A percentile compares a stretch with the other conserved stretches of the same genome.
phyloP scores from a whole-genome alignment of 2,329 filamentous ascomycete genomes.

The Passalora sequoiae region DNA sequence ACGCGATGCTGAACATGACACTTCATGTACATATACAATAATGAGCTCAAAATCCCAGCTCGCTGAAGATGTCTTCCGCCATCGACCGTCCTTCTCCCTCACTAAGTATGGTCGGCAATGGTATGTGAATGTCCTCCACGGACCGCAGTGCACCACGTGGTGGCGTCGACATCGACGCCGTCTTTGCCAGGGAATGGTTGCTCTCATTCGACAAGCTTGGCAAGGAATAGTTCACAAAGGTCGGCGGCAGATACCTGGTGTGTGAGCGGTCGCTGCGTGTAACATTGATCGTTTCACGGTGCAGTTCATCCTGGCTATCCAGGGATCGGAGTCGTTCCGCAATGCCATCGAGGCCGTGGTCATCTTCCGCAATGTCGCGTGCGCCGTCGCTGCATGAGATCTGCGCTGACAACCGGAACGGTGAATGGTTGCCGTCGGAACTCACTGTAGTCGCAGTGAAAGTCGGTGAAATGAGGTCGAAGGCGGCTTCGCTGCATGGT shows the following conservation, averaged over 20 bases:
- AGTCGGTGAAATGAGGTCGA: conserved; percentile 30
- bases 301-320: conserved; percentile 3
- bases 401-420: conserved; percentile 23
- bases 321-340: conserved; percentile 10
- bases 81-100: conserved; percentile 17
- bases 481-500: conserved; percentile 10
- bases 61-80: conserved; percentile 28
- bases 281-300: background rate
- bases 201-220: conserved; percentile 16
- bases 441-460: conserved; percentile 32
- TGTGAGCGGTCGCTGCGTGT: background rate
- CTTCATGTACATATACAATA: conserved; percentile 9
- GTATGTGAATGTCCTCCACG: background rate
- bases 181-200: conserved; percentile 18
- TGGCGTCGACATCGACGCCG: conserved; percentile 5
- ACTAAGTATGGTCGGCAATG: conserved; percentile 4
- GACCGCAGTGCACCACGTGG: background rate
- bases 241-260: background rate
- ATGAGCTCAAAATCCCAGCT: conserved; percentile 29
- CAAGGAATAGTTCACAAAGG: conserved; percentile 20
- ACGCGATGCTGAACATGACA: background rate
- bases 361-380: background rate
- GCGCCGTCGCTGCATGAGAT: conserved; percentile 6
- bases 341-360: conserved; percentile 4
- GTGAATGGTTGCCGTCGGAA: conserved; percentile 26